phyloP scores from a whole-genome alignment of 2,329 filamentous ascomycete genomes.

The Xylariales sp. region DNA sequence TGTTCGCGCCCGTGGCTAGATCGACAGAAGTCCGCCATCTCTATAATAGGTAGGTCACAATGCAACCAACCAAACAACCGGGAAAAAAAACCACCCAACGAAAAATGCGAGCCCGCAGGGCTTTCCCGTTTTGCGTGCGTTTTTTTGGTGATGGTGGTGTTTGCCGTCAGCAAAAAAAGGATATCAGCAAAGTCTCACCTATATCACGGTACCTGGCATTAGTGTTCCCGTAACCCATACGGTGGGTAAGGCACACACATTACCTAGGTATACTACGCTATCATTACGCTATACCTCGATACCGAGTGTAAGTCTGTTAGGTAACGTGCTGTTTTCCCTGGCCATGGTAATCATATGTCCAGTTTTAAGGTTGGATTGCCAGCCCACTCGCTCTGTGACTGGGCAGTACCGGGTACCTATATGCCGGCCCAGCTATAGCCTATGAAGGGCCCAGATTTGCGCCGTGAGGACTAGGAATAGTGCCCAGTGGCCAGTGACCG shows the following conservation, averaged over 20 bases:
- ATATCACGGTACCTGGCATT: slow-evolving; percentile 25
- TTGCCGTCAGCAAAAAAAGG: not conserved
- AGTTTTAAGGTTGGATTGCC: not conserved
- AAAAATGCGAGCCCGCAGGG: too few relatives aligned
- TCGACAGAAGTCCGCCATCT: slow-evolving; percentile 23
- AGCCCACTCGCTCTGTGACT: not conserved
- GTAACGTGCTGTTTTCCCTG: not conserved
- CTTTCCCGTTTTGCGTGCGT: not conserved
- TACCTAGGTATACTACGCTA: not conserved
- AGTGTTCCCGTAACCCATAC: not conserved
- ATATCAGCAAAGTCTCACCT: slow-evolving; percentile 9
- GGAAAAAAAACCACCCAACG: not conserved
- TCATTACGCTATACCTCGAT: too few relatives aligned
- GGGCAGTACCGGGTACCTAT: not conserved
- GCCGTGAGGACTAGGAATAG: too few relatives aligned
- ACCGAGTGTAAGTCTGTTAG: not conserved
- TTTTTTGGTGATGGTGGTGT: not conserved
- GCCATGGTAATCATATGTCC: not conserved
- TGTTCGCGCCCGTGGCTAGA: slow-evolving; percentile 25
- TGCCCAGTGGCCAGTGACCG: too few relatives aligned
- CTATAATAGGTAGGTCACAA: not conserved
- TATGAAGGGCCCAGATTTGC: too few relatives aligned
- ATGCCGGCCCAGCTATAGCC: slow-evolving; percentile 5
- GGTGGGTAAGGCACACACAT: not conserved
- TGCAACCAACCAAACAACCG: not conserved